Base-by-base conservation (phyloP, 257 asterid genomes). In the Mentha longifolia region DNA sequence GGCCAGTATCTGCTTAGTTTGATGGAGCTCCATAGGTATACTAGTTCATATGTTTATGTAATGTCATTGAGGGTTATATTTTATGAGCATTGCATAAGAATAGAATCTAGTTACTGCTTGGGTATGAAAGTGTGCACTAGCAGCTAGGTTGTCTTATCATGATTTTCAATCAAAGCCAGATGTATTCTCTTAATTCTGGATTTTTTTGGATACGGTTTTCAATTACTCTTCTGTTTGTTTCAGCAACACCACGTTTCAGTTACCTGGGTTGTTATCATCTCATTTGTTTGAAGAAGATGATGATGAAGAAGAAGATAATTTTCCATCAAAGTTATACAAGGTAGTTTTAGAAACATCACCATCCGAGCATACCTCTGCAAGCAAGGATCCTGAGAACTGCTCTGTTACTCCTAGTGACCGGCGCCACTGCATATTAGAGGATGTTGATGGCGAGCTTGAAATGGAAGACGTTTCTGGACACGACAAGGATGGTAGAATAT, bases 401-500 rank as follows among this genome's bases (percentile, higher is more conserved):
- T 45, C 63, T 5, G 78, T 83, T 70, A 84, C 97, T 75, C 92
- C 99, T 42, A 86, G 79, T 80, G 97, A 92, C 76, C 85, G 92
- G 71, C 93, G 87, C 59, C 96, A 87, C 80, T 81, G 83, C 83
- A 84, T 91, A 65, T 80, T 94, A 79, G 96, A 94, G 84, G 97
- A 94, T 76, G 99, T 94, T 11, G 97, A 94, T 57, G 97, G 96
- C 74, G 99, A 94, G 87, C 99, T 94, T 69, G 99, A 94, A 79
- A 94, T 94, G 99, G 99, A 94, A 84, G 99, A 94, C 80, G 97
- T 88, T 49, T 89, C 96, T 64, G 97, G 83, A 56, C 85, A 89
- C 77, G 89, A 70, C 52, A 88, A 87, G 82, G 95, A 88, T 77
- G 92, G 84, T 67, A 84, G 74, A 71, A 60, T 57, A 66, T 80